Base-by-base conservation (phyloP, 352 stramenopile genomes). In the Thraustotheca clavata region DNA sequence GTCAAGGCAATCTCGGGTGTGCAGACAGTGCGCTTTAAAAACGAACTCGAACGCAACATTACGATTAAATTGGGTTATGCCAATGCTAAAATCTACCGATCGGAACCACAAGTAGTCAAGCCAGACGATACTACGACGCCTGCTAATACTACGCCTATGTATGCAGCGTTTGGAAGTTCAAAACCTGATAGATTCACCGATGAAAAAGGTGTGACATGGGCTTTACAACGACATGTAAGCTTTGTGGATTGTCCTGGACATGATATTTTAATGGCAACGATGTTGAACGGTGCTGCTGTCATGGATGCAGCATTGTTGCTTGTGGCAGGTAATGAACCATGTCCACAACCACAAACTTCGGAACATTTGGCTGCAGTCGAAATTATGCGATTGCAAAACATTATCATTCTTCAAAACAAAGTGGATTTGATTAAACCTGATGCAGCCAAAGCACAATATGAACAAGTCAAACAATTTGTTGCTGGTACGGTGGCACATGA, bases 21-120 rank as follows among this genome's bases (percentile, higher is more conserved):
- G n/a, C 95, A 98, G 79, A 98, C 95, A 4, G 93, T 98, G 49
- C 92, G 93, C 33, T 98, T 98, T 74, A 98, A 98, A 79, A 99
- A 99, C 77, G 97, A 99, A 75, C 76, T 99, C 68, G 96, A 99
- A 76, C 92, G 97, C 72, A 99, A 99, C 85, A 99, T 99, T 76
- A 99, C 97, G 59, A 99, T 99, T 84, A 99, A 99, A 83, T 83
- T 99, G n/a, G 97, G 97, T 59, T 99, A 99, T 75, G 97, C 97
- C 59, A 99, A 99, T 76, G 97, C 97, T 52, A 99, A 99, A 83
- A 99, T 99, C 76, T 99, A 99, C 87, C 73, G 80, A 61, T 83
- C 83, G 11, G 86, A 94, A 69, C 48, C 48, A 16, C n/a, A 22
- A 18, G 11, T 38, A 2, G 34, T 38, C 26, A 62, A 62, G 57